These are phyloP conservation scores for Penicillium frequentans DNA, from an alignment of 2,329 filamentous ascomycete genomes.

Conservation along the genomic window DNA sequence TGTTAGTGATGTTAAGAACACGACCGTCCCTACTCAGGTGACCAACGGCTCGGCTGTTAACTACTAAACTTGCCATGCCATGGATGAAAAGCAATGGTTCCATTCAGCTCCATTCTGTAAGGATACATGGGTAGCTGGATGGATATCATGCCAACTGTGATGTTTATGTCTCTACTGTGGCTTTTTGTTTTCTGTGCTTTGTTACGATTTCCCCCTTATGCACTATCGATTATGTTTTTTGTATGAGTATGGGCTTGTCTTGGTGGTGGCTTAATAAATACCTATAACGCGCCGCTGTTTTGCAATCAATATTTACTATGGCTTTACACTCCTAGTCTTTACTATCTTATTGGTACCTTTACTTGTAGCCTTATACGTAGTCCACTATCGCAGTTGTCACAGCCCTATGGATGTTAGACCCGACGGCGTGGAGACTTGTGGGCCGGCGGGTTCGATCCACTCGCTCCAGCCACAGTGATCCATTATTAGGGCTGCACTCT, in stretches of 20 bases:
- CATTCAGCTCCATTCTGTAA: not conserved
- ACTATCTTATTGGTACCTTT: not conserved
- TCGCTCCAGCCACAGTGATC: not conserved
- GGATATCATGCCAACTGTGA: not conserved
- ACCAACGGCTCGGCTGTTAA: conserved; percentile 8
- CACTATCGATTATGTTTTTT: conserved; percentile 7
- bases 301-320: conserved; percentile 1
- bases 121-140: not conserved
- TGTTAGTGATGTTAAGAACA: conserved; percentile 8
- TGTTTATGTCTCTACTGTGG: not conserved
- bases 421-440: not conserved
- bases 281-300: conserved; percentile 14
- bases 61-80: not conserved
- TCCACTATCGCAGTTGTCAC: too few species aligned
- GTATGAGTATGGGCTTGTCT: conserved; percentile 19
- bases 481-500: not conserved
- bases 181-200: conserved; percentile 4
- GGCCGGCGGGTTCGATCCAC: not conserved
- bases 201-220: conserved; percentile 26
- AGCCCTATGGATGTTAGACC: not conserved
- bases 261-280: conserved; percentile 26
- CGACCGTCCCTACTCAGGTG: conserved; percentile 2
- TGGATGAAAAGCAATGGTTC: not conserved
- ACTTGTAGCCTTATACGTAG: not conserved
- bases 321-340: not conserved